phyloP scores from a whole-genome alignment of 2,329 filamentous ascomycete genomes.

The Fonsecaea multimorphosa region DNA sequence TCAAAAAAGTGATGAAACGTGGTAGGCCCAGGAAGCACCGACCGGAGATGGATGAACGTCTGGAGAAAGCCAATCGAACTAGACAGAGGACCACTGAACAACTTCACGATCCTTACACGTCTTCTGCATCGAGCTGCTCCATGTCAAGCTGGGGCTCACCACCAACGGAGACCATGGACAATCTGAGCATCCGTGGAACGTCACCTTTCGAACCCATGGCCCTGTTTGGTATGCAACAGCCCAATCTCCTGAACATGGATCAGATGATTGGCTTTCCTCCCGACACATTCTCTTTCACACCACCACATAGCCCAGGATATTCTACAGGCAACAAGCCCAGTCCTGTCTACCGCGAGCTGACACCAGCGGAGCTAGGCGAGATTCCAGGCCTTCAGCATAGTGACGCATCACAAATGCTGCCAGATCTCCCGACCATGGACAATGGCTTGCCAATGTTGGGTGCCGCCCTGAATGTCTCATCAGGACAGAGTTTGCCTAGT shows the following conservation, averaged over 20 bases:
- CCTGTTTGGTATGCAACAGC: slow-evolving; percentile 35
- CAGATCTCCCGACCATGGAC: slow-evolving; percentile 33
- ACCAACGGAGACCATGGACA: slow-evolving; percentile 50
- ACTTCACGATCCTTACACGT: slow-evolving; percentile 44
- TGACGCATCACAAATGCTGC: slow-evolving; percentile 28
- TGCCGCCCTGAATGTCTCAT: slow-evolving; percentile 19
- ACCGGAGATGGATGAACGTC: slow-evolving; percentile 64
- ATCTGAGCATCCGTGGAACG: slow-evolving; percentile 47
- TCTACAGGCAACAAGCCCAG: slow-evolving; percentile 49
- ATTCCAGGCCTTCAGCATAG: slow-evolving; percentile 18
- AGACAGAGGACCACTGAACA: slow-evolving; percentile 43
- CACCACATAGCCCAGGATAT: slow-evolving; percentile 54
- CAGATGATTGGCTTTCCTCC: slow-evolving; percentile 43
- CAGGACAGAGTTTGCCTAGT: slow-evolving; percentile 35
- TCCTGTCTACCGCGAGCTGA: slow-evolving; percentile 47
- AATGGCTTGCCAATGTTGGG: slow-evolving; percentile 26
- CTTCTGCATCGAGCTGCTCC: slow-evolving; percentile 48
- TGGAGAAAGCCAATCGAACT: slow-evolving; percentile 63
- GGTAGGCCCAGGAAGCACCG: slow-evolving; percentile 68
- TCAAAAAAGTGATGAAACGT: slow-evolving; percentile 70
- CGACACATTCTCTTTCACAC: slow-evolving; percentile 54
- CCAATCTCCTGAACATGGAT: slow-evolving; percentile 25
- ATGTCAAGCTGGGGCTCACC: slow-evolving; percentile 51
- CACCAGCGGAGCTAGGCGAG: slow-evolving; percentile 42
- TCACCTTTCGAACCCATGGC: slow-evolving; percentile 43